Evolutionary conservation across 2,329 filamentous ascomycete species (phyloP), one percentile per base, ranked within the genome.

Genomic region (Venturia carpophila): DNA sequence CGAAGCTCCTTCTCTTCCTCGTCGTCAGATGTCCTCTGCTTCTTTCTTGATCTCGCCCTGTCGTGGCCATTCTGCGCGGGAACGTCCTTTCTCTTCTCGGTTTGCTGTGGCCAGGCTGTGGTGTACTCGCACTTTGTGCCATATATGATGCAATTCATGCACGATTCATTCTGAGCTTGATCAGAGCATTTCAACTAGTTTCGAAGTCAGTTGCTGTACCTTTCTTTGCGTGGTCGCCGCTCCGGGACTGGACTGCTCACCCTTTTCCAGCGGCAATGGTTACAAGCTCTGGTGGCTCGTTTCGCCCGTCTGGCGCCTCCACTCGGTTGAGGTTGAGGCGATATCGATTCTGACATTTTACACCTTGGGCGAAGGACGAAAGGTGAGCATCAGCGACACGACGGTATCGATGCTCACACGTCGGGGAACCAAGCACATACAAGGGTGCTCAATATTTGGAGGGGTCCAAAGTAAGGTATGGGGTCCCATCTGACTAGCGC

Each of bases 121-220:
- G 62, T 63, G 24, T 63, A 63, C 43, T 49, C 42, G 62, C 62
- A 63, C 34, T 63, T 63, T 19, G 45, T 55, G 27, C 62, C 62
- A 30, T 63, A 63, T 15, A 63, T 63, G 24, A 63, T 55, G 49
- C 62, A 63, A 21, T 63, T 63, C 62, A 63, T 63, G 24, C 62
- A 63, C 5, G 62, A 63, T 37, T 63, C 42, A 41, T 63, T 55
- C 43, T 63, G 41, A 19, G 41, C 42, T 47, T 63, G 39, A 63
- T 63, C 62, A 17, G 62, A 63, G 62, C 62, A 63, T 63, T 63
- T 63, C 13, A 63, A 55, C 62, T 63, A 55, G 7, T 6, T 45
- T 41, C 11, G 24, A 43, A 1, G 60, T 45, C 21, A 62, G 60
- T 39, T 43, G 15, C 37, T 62, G 27, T 6, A 30, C 39, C 7